Evolutionary conservation across 345 rosid species (phyloP), one percentile per base, ranked within the genome.

Genomic region (Eucalyptus erythrocorys): DNA sequence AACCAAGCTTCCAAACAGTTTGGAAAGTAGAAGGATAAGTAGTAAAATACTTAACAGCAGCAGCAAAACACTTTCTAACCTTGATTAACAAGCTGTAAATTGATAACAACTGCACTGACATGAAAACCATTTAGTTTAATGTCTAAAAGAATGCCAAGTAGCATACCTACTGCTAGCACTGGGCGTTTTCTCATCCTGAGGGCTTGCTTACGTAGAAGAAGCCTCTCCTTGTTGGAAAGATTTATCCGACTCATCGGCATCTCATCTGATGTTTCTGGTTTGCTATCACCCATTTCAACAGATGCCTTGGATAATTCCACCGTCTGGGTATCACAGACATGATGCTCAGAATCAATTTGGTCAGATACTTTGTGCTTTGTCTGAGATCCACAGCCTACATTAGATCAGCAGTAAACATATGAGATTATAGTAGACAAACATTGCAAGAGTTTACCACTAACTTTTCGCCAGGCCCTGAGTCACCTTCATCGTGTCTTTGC

Each of bases 211-310:
- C 99, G 93, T 87, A 97, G 92, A 87, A 96, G 94, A 87, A 97
- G 99, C 93, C 98, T 95, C 89, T 96, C 98, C 91, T 92, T 97
- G 87, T 97, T 96, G 45, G 98, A 94, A 81, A 97, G 98, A 88
- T 87, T 89, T 88, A 88, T 16, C 19, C 81, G 80, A 89, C 91
- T 90, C 86, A 92, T 87, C 27, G 90, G 90, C 89, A 88, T 90
- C 89, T 91, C 89, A 59, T 89, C 89, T n/a, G 87, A 47, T 48
- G 68, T 49, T 24, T 82, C 87, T 85, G 51, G 71, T 26, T 66
- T 89, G 90, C 89, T 89, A 16, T n/a, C 89, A n/a, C 61, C 87
- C 88, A 45, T 88, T 87, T 89, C 49, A 30, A 88, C 89, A 53
- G 94, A 90, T 43, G 88, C 24, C 24, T 55, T 32, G 16, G 55